Evolutionary conservation across 2,329 filamentous ascomycete genomes (phyloP).

Genomic region (Fusarium penzigii): DNA sequence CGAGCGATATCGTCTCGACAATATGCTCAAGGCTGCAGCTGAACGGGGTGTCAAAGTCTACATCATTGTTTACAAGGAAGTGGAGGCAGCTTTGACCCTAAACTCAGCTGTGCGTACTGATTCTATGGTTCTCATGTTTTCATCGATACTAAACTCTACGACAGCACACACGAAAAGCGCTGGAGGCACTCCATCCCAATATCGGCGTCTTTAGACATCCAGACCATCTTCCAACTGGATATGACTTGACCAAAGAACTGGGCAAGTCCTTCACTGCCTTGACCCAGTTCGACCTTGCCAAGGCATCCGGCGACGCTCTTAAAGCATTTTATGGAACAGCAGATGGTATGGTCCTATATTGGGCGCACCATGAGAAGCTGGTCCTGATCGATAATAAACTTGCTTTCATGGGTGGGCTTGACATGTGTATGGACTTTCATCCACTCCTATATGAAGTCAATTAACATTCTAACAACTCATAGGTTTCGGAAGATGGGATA

Average conservation of each 20-base stretch:
- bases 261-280: conserved; percentile 58
- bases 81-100: conserved; percentile 73
- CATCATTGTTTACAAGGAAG: conserved; percentile 91
- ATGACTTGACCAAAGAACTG: conserved; percentile 68
- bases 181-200: conserved; percentile 78
- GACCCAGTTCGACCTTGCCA: conserved; percentile 57
- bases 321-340: conserved; percentile 80
- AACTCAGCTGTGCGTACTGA: conserved; percentile 40
- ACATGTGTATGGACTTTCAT: conserved; percentile 60
- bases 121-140: neutral
- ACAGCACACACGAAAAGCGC: conserved; percentile 74
- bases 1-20: conserved; percentile 80
- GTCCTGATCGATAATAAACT: conserved; percentile 76
- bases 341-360: conserved; percentile 82
- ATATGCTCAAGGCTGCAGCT: conserved; percentile 78
- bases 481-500: conserved; percentile 86
- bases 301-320: conserved; percentile 70
- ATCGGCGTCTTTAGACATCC: conserved; percentile 90
- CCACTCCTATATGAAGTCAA: neutral
- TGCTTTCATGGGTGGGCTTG: conserved; percentile 89
- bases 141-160: conserved; percentile 3
- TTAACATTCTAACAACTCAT: conserved; percentile 21
- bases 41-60: conserved; percentile 82
- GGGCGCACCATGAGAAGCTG: conserved; percentile 93
- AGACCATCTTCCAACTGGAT: conserved; percentile 77